A percentile compares a stretch with the other conserved stretches of the same genome.
Conservation (phyloP, 1,284 basidiomycete genomes). For the Apiotrichum porosum region DNA sequence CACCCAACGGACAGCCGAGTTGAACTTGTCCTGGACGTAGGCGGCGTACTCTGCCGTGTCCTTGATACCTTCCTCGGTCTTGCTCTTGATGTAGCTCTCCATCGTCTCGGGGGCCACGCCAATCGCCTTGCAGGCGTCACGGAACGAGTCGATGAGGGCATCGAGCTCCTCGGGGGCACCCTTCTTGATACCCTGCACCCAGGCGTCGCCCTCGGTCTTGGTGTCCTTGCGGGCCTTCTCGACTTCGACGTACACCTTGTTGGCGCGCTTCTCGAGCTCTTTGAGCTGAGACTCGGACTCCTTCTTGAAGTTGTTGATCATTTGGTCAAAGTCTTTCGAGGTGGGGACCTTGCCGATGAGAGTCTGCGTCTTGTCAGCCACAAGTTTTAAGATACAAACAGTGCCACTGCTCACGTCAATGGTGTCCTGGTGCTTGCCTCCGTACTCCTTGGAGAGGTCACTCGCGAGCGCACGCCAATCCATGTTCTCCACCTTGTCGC, state of each 20-base stretch:
- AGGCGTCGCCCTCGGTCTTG: constrained; percentile 32
- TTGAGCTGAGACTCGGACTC: constrained; percentile 38
- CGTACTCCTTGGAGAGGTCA: constrained; percentile 39
- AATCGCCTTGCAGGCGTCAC: constrained; percentile 41
- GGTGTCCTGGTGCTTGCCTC: constrained; percentile 31
- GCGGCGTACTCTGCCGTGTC: constrained; percentile 37
- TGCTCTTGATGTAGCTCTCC: constrained; percentile 36
- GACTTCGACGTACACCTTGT: constrained; percentile 38
- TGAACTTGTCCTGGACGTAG: constrained; percentile 31
- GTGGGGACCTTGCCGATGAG: constrained; percentile 39
- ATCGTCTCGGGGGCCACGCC: constrained; percentile 43
- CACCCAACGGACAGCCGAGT: constrained; percentile 30
- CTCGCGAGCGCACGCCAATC: constrained; percentile 42
- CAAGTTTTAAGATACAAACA: too few species aligned
- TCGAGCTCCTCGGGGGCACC: constrained; percentile 42
- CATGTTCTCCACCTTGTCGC: constrained; percentile 37
- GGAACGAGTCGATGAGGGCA: constrained; percentile 39
- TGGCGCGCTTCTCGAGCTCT: constrained; percentile 40
- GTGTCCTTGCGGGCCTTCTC: constrained; percentile 42
- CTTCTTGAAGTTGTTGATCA: constrained; percentile 39
- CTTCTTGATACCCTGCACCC: constrained; percentile 37
- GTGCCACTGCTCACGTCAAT: constrained; percentile 31
- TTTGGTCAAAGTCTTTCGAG: constrained; percentile 35
- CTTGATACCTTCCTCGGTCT: constrained; percentile 38
- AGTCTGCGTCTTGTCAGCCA: constrained; percentile 15